Evolutionary conservation across 768 basidiomycete genomes (phyloP).

Genomic region (Tremella fuciformis): DNA sequence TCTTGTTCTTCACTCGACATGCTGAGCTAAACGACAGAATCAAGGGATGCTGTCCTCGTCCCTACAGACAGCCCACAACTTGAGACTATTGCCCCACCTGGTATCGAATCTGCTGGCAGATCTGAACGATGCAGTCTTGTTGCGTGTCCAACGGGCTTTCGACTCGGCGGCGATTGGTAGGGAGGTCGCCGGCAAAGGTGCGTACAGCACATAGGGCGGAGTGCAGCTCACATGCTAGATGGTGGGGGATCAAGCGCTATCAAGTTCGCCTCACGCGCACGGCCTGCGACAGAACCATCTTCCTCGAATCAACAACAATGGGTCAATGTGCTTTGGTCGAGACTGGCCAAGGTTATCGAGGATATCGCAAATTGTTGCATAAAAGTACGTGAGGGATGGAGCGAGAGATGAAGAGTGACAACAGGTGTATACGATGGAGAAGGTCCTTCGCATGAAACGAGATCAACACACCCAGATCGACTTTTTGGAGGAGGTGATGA

Average conservation of each 20-base stretch:
- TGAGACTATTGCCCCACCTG: conserved; percentile 75
- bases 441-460: conserved; percentile 82
- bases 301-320: conserved; percentile 82
- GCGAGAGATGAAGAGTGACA: not conserved
- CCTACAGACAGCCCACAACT: conserved; percentile 91
- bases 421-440: conserved; percentile 91
- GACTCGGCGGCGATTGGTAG: conserved; percentile 82
- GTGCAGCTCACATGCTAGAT: conserved; percentile 15
- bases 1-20: conserved; percentile 32
- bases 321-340: conserved; percentile 72
- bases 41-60: conserved; percentile 87
- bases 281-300: conserved; percentile 71
- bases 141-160: conserved; percentile 75
- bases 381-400: conserved; percentile 60
- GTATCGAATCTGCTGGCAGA: conserved; percentile 75
- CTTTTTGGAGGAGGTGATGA: conserved; percentile 92
- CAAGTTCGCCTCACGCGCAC: conserved; percentile 31
- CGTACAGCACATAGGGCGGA: conserved; percentile 7
- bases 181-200: conserved; percentile 78
- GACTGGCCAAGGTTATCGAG: conserved; percentile 76
- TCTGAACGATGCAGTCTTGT: conserved; percentile 76
- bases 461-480: conserved; percentile 71
- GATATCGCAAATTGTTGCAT: conserved; percentile 88
- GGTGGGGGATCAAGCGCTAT: conserved; percentile 14
- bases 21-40: conserved; percentile 59